A percentile compares a stretch with the other conserved stretches of the same genome.
Conservation (phyloP, 1,139 yeast species). For the Sugiyamaella neomexicana region DNA sequence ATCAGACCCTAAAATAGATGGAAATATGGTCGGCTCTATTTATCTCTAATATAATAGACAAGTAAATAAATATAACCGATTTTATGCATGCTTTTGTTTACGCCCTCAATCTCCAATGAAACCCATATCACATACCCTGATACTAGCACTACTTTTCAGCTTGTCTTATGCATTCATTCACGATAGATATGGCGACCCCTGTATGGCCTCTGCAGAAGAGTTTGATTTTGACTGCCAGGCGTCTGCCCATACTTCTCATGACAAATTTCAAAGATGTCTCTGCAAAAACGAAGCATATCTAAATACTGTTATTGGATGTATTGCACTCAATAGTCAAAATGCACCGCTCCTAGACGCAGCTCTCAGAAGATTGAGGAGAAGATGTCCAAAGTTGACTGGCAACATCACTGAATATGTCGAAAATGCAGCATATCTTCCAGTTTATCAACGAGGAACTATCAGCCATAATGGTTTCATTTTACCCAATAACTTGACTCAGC, state of each 20-base stretch:
- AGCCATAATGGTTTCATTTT: not conserved
- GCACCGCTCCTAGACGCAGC: constrained; percentile 5
- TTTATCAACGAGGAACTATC: not conserved
- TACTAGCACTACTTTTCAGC: not conserved
- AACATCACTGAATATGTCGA: constrained; percentile 6
- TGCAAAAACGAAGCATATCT: constrained; percentile 19
- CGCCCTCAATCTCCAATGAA: constrained; percentile 1
- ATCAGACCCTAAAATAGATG: constrained; percentile 9
- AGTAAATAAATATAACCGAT: not conserved
- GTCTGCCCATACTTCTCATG: not conserved
- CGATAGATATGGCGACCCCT: constrained; percentile 22
- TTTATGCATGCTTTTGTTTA: not conserved
- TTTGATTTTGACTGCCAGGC: constrained; percentile 16
- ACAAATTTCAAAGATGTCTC: constrained; percentile 10
- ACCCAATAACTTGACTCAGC: constrained; percentile 3
- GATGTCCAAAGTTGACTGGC: constrained; percentile 6
- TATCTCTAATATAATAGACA: not conserved
- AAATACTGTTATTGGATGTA: constrained; percentile 20
- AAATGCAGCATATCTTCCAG: not conserved
- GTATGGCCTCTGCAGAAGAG: constrained; percentile 18
- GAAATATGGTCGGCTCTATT: not conserved
- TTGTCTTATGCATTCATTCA: constrained; percentile 2
- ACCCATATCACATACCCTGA: not conserved
- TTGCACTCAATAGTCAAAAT: constrained; percentile 15
- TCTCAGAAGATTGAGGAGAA: not conserved